Evolutionary conservation across 1,284 basidiomycete species (phyloP), one percentile per base, ranked within the genome.

Genomic region (Neonothopanus nambi): DNA sequence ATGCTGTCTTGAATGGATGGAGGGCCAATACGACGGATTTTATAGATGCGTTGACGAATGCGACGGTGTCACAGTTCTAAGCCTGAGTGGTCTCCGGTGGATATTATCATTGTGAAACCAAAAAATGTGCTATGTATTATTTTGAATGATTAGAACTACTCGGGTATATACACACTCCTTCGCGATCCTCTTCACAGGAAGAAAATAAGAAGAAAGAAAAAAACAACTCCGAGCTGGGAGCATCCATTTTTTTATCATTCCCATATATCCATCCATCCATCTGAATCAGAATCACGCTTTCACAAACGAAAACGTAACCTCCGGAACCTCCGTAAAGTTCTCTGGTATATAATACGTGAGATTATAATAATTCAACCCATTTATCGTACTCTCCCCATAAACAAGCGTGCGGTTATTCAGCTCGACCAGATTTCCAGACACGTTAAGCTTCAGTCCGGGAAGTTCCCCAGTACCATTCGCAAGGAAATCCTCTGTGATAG

Each of bases 11-110:
- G 23, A 59, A 67, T 48, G 66, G 66, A 12, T 67, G 66, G 66
- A 59, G 65, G 40, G 60, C 63, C 1, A 67, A 66, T 48, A 63
- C 65, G 0, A 65, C 66, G 3, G 61, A 65, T 57, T 62, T 67
- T 15, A 49, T 65, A n/a, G 57, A 51, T 9, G 59, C 62, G 46
- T 21, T 56, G 35, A 38, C 33, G 33, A 42, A 45, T n/a, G 52
- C 52, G 13, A 28, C 28, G n/a, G n/a, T n/a, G n/a, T n/a, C n/a
- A n/a, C n/a, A n/a, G n/a, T n/a, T n/a, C n/a, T n/a, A n/a, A n/a
- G n/a, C n/a, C n/a, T n/a, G n/a, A n/a, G n/a, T n/a, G n/a, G n/a
- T n/a, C n/a, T n/a, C n/a, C n/a, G n/a, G n/a, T n/a, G n/a, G n/a
- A n/a, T n/a, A n/a, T n/a, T n/a, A n/a, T n/a, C n/a, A n/a, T n/a